Conservation (phyloP, 257 asterid genomes). For the Solanum phureja region DNA sequence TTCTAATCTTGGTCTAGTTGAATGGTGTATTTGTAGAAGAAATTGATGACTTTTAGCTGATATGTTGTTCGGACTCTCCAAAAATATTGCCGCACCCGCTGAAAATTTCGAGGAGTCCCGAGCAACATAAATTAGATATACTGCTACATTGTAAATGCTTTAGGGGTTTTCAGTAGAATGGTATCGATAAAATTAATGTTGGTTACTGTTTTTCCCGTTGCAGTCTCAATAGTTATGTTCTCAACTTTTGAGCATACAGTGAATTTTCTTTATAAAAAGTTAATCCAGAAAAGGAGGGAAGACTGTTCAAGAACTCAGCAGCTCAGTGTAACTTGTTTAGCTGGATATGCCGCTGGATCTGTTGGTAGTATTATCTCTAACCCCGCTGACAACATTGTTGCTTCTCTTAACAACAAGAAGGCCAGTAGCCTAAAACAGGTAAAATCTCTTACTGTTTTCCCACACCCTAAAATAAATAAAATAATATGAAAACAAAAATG, state of each 20-base stretch:
- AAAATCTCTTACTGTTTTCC: background rate
- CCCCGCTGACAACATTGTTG: conserved; percentile 35
- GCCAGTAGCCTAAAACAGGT: conserved; percentile 23
- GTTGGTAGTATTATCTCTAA: conserved; percentile 31
- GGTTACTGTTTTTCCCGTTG: background rate
- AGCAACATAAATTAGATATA: background rate
- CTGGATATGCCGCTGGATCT: conserved; percentile 45
- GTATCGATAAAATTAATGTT: background rate
- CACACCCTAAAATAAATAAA: background rate
- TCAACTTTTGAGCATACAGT: conserved; percentile 40
- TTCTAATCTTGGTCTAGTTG: background rate
- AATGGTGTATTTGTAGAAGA: background rate
- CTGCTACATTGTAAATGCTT: background rate
- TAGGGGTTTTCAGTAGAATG: background rate
- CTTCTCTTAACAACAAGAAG: conserved; percentile 24
- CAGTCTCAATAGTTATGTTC: conserved; percentile 43
- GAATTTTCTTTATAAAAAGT: conserved; percentile 21
- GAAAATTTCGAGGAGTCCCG: background rate
- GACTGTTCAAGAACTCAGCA: conserved; percentile 35
- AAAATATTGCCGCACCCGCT: background rate
- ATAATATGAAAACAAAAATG: background rate
- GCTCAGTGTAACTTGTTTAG: conserved; percentile 37
- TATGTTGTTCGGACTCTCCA: background rate
- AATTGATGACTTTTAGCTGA: background rate
- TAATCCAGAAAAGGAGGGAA: conserved; percentile 23